Conservation (phyloP, 2,329 filamentous ascomycete species). For the Hypoxylon sp. region DNA sequence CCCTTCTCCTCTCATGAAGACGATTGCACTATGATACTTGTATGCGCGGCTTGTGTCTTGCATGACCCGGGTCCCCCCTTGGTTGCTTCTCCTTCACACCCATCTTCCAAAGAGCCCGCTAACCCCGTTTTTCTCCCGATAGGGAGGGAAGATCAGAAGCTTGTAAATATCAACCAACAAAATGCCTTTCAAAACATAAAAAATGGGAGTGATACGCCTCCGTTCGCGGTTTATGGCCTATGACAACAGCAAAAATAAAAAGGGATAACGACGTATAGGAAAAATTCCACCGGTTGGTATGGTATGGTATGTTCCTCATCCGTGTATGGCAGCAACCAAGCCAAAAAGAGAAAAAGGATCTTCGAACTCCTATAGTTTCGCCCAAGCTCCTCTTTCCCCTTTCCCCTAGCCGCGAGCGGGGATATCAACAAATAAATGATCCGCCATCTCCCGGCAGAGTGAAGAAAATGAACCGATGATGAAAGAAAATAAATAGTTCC, state of each 20-base stretch:
- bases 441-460: not conserved
- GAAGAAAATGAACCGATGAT: slow-evolving; percentile 13
- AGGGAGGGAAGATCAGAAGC: slow-evolving; percentile 10
- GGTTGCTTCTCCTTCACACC: not conserved
- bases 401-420: slow-evolving; percentile 2
- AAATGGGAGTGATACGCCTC: slow-evolving; percentile 15
- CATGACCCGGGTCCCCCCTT: slow-evolving; percentile 7
- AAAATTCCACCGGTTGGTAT: slow-evolving; percentile 13
- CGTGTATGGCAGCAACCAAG: slow-evolving; percentile 17
- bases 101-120: slow-evolving; percentile 7
- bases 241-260: slow-evolving; percentile 21
- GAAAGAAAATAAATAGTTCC: slow-evolving; percentile 20
- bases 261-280: slow-evolving; percentile 22
- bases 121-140: not conserved
- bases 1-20: slow-evolving; percentile 17
- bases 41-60: slow-evolving; percentile 12
- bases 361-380: slow-evolving; percentile 41
- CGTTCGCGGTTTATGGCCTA: slow-evolving; percentile 28
- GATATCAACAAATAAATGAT: slow-evolving; percentile 3
- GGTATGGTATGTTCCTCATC: slow-evolving; percentile 8
- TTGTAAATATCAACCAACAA: slow-evolving; percentile 12
- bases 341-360: slow-evolving; percentile 2
- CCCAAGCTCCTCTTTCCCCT: slow-evolving; percentile 29
- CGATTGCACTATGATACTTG: slow-evolving; percentile 1
- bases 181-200: slow-evolving; percentile 24